Evolutionary conservation across 1,284 basidiomycete species (phyloP), one percentile per base, ranked within the genome.

Genomic region (Fomitopsis palustris): DNA sequence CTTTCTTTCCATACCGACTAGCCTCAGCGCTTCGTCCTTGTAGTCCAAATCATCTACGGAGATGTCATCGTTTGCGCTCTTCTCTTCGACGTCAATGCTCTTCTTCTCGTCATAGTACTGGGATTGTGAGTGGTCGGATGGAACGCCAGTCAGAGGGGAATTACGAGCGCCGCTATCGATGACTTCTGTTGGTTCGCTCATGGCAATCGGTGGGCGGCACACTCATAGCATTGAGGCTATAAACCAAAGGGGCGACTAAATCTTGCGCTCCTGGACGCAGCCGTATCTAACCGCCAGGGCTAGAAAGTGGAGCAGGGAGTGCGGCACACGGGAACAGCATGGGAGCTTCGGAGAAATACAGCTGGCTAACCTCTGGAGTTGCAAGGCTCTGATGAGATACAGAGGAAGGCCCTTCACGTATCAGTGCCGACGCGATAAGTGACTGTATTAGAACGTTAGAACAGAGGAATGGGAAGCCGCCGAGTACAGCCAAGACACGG

Each of bases 1-100:
- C 27, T 76, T 76, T 31, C 81, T 73, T 62, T 82, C 78, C 8
- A 71, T 70, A 3, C 84, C 82, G 49, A 87, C 84, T 21, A 86
- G 77, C 60, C 75, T 74, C 47, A 86, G 74, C 9, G 84, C 85
- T 62, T 85, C 84, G 64, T 86, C 84, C 8, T 78, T 82, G 47
- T 80, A 68, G 3, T 66, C 57, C 14, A 76, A 64, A 60, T 78
- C 71, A 21, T 78, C 55, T 23, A 64, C 55, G 16, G 67, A 66
- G 38, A 61, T 55, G 4, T 53, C 51, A 21, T 47, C 54, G 27
- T 17, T 33, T 23, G 21, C 55, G 29, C 29, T 25, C 43, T 53
- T 41, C 39, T 54, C 52, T 33, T 57, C 56, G 25, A 53, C 49
- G 12, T 57, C 56, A 4, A 57, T 31, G 23, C 14, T 54, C 27